These are phyloP conservation scores for Colletotrichum sp. DNA, from an alignment of 2,329 filamentous ascomycete species.

Conservation along the genomic window DNA sequence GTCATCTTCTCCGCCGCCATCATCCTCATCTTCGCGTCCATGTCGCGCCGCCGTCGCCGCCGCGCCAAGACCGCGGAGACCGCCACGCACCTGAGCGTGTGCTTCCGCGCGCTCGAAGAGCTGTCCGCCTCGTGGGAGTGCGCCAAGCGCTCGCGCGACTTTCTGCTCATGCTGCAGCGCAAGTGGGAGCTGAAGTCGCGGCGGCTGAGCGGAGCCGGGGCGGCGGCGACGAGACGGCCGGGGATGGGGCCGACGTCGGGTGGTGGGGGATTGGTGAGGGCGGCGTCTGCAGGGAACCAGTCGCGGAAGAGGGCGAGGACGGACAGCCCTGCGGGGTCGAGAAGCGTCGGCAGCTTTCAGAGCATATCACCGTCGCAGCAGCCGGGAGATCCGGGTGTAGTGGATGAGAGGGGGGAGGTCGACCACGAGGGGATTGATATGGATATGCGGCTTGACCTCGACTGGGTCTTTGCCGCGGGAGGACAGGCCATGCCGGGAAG, in stretches of 20 bases:
- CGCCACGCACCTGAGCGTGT: constrained; percentile 23
- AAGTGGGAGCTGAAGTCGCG: constrained; percentile 1
- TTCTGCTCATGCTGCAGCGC: constrained; percentile 26
- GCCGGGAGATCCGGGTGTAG: not conserved
- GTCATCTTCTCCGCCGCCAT: constrained; percentile 25
- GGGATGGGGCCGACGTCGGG: not conserved
- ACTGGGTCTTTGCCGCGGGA: constrained; percentile 3
- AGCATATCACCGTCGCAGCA: not conserved
- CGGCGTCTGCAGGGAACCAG: not conserved
- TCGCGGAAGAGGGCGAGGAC: not conserved
- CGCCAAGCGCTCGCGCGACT: constrained; percentile 26
- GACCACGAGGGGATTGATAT: not conserved
- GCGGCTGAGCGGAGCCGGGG: not conserved
- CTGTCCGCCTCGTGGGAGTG: constrained; percentile 25
- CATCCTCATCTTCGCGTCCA: constrained; percentile 24
- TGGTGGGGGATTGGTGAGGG: not conserved
- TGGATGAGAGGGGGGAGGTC: not conserved
- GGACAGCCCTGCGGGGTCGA: not conserved
- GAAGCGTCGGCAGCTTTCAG: not conserved
- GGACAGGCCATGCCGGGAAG: not conserved
- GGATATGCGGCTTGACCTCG: constrained; percentile 11
- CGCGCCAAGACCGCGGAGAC: constrained; percentile 9
- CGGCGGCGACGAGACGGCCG: not conserved
- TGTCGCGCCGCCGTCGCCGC: not conserved
- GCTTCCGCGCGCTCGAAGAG: constrained; percentile 28